Conservation (phyloP, 768 basidiomycete genomes). For the Scleroderma citrinum region DNA sequence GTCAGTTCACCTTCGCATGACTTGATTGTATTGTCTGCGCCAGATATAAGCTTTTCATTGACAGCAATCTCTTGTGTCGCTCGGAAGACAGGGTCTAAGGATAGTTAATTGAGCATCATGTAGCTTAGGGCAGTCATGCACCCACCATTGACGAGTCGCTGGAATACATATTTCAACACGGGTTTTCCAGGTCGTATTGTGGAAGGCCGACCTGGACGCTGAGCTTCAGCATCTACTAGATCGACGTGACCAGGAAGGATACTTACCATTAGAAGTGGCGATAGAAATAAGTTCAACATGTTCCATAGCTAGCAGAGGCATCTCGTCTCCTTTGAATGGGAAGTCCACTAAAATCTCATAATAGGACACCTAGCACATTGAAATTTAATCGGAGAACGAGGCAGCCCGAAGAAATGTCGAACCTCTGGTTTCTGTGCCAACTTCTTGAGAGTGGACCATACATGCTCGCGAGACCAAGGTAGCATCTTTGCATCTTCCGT, state of each 20-base stretch:
- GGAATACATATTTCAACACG: constrained; percentile 80
- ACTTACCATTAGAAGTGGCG: constrained; percentile 62
- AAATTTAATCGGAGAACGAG: constrained; percentile 4
- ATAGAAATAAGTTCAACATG: constrained; percentile 84
- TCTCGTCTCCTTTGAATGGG: constrained; percentile 91
- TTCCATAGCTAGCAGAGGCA: constrained; percentile 76
- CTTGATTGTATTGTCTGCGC: constrained; percentile 58
- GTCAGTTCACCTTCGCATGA: constrained; percentile 73
- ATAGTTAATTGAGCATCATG: neutral
- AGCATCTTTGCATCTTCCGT: constrained; percentile 78
- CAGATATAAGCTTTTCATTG: constrained; percentile 61
- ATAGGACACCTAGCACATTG: constrained; percentile 58
- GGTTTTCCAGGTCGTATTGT: constrained; percentile 87
- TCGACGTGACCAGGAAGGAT: neutral
- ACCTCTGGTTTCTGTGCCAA: constrained; percentile 64
- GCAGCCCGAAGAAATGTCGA: constrained; percentile 29
- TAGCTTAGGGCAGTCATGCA: constrained; percentile 2
- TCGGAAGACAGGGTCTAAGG: constrained; percentile 65
- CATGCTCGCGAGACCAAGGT: constrained; percentile 84
- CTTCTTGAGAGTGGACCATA: constrained; percentile 73
- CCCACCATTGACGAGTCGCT: constrained; percentile 71
- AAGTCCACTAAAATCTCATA: constrained; percentile 74
- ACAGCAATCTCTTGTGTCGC: constrained; percentile 77
- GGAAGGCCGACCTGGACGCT: constrained; percentile 64
- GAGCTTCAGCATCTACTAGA: neutral